Conservation (phyloP, 495 filamentous ascomycete genomes). For the Daldinia vernicosa region DNA sequence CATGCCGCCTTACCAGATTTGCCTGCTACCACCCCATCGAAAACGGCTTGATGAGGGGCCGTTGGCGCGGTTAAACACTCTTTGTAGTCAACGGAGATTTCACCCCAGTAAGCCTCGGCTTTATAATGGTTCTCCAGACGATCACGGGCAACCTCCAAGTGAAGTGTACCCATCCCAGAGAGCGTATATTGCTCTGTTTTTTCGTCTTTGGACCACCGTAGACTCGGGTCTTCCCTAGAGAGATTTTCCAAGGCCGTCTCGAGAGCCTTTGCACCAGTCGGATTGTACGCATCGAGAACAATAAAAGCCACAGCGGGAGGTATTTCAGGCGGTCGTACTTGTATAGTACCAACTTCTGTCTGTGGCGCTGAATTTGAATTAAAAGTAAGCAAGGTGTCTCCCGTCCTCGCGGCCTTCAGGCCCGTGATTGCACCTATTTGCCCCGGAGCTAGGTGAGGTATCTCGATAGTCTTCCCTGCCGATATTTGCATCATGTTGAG, state of each 20-base stretch:
- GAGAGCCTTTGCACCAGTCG: conserved; percentile 79
- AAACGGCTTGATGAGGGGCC: conserved; percentile 64
- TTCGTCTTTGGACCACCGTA: conserved; percentile 84
- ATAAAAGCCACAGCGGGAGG: conserved; percentile 97
- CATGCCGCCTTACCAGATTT: conserved; percentile 81
- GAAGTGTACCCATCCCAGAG: conserved; percentile 97
- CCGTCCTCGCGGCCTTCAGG: conserved; percentile 88
- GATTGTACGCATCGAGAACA: conserved; percentile 84
- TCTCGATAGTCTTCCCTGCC: conserved; percentile 85
- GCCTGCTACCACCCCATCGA: conserved; percentile 82
- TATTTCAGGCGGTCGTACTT: conserved; percentile 86
- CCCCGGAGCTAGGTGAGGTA: conserved; percentile 78
- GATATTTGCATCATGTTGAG: conserved; percentile 90
- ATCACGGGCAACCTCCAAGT: conserved; percentile 93
- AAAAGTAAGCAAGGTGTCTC: conserved; percentile 87
- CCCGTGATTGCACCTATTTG: conserved; percentile 97
- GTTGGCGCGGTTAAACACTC: conserved; percentile 72
- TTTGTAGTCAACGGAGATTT: conserved; percentile 93
- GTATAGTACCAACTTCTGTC: conserved; percentile 75
- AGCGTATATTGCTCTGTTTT: conserved; percentile 94
- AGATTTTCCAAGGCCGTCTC: conserved; percentile 78
- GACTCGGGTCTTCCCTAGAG: conserved; percentile 90
- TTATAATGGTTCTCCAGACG: conserved; percentile 89
- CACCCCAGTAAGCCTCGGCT: conserved; percentile 88
- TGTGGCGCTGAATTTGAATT: conserved; percentile 61